phyloP scores from a whole-genome alignment of 768 basidiomycete genomes.

The Lactarius sanguifluus region DNA sequence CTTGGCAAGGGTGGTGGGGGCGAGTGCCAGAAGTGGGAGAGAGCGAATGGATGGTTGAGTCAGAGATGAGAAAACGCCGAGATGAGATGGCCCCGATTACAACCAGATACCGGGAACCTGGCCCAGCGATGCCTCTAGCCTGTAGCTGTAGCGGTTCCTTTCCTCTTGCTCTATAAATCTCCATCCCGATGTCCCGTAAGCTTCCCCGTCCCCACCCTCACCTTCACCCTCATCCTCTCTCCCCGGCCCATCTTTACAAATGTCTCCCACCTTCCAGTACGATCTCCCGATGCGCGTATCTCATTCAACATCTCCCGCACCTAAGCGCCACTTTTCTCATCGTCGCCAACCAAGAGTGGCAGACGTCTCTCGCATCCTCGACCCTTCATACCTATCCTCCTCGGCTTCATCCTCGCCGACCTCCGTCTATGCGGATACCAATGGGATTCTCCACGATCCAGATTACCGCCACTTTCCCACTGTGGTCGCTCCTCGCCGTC shows the following conservation, averaged over 20 bases:
- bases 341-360: conserved; percentile 34
- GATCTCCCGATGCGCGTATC: conserved; percentile 33
- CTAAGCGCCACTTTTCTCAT: conserved; percentile 26
- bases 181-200: neutral
- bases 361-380: conserved; percentile 63
- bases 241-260: neutral
- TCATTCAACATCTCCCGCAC: conserved; percentile 38
- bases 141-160: neutral
- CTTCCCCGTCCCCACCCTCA: neutral
- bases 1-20: neutral
- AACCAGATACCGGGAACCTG: neutral
- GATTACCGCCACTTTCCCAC: conserved; percentile 65
- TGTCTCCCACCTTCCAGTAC: conserved; percentile 31
- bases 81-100: conserved; percentile 24
- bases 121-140: neutral
- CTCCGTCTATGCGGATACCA: conserved; percentile 56
- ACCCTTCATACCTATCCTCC: conserved; percentile 55
- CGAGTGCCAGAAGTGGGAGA: neutral
- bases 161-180: conserved; percentile 5
- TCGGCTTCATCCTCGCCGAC: conserved; percentile 33
- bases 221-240: neutral
- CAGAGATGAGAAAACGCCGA: conserved; percentile 24
- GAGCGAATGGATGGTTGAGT: conserved; percentile 14
- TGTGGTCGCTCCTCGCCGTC: conserved; percentile 34
- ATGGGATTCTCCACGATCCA: conserved; percentile 65